phyloP scores from a whole-genome alignment of 1,284 basidiomycete species.

The Ceratobasidium sp. region DNA sequence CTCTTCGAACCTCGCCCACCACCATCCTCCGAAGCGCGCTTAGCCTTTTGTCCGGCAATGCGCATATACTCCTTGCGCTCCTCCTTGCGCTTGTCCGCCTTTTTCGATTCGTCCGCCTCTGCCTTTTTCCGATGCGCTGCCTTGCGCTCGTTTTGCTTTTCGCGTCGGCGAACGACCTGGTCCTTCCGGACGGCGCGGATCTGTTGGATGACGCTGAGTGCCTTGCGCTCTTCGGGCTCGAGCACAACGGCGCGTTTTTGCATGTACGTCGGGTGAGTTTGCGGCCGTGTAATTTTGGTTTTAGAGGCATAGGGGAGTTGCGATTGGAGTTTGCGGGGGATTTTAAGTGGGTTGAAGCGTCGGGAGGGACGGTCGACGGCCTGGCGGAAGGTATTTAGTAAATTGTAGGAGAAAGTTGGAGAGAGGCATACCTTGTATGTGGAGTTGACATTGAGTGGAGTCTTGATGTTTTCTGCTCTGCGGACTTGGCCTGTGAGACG shows the following conservation, averaged over 20 bases:
- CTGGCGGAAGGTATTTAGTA: constrained; percentile 53
- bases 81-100: constrained; percentile 81
- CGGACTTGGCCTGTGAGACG: constrained; percentile 94
- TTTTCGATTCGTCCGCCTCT: constrained; percentile 76
- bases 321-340: constrained; percentile 91
- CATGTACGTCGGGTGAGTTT: constrained; percentile 83
- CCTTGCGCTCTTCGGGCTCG: constrained; percentile 94
- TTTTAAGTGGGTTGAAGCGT: constrained; percentile 91
- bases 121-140: constrained; percentile 74
- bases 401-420: constrained; percentile 24
- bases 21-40: constrained; percentile 60
- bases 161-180: constrained; percentile 80
- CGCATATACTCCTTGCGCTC: constrained; percentile 85
- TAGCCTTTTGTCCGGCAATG: constrained; percentile 77
- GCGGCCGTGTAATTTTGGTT: constrained; percentile 85
- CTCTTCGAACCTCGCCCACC: constrained; percentile 50
- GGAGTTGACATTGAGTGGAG: constrained; percentile 87
- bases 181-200: constrained; percentile 93
- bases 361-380: constrained; percentile 82
- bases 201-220: constrained; percentile 93
- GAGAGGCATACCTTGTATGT: constrained; percentile 77
- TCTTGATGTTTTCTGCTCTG: constrained; percentile 84
- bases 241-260: constrained; percentile 95
- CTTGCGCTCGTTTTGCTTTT: constrained; percentile 84
- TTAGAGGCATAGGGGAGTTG: constrained; percentile 93